Conservation (phyloP, 768 basidiomycete species). For the Kwoniella heveanensis region DNA sequence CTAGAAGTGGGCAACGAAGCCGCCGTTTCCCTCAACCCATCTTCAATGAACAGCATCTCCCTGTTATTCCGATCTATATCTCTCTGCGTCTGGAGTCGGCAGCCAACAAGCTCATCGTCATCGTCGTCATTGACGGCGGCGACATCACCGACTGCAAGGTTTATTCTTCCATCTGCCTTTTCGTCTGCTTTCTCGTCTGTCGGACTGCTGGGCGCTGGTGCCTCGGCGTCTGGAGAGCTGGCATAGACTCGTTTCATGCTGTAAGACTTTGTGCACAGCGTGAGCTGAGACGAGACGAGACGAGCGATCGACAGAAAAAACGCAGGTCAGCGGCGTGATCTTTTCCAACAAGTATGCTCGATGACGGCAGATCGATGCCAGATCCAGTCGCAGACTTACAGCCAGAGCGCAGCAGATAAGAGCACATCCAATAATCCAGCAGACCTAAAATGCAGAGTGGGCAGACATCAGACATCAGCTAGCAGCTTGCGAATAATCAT, state of each 20-base stretch:
- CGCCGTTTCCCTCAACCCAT: constrained; percentile 18
- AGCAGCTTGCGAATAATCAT: no score
- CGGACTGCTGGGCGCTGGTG: not conserved
- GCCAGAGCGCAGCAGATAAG: constrained; percentile 31
- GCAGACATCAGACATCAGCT: no score
- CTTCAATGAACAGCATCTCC: constrained; percentile 12
- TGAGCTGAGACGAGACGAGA: constrained; percentile 29
- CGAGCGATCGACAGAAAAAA: no score
- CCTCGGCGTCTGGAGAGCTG: not conserved
- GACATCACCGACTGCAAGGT: not conserved
- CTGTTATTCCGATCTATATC: constrained; percentile 3
- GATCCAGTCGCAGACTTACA: constrained; percentile 29
- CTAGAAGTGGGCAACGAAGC: constrained; percentile 9
- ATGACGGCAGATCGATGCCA: no score
- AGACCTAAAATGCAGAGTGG: constrained; percentile 28
- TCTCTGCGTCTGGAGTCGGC: not conserved
- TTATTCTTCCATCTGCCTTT: no score
- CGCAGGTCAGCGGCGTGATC: no score
- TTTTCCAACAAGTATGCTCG: no score
- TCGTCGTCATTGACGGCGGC: not conserved
- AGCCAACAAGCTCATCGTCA: no score
- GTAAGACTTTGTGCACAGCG: constrained; percentile 44
- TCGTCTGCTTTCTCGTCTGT: constrained; percentile 13
- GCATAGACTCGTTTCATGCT: constrained; percentile 26
- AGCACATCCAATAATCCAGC: constrained; percentile 43